Conservation (phyloP, 2,329 filamentous ascomycete species). For the Apiospora pterosperma region DNA sequence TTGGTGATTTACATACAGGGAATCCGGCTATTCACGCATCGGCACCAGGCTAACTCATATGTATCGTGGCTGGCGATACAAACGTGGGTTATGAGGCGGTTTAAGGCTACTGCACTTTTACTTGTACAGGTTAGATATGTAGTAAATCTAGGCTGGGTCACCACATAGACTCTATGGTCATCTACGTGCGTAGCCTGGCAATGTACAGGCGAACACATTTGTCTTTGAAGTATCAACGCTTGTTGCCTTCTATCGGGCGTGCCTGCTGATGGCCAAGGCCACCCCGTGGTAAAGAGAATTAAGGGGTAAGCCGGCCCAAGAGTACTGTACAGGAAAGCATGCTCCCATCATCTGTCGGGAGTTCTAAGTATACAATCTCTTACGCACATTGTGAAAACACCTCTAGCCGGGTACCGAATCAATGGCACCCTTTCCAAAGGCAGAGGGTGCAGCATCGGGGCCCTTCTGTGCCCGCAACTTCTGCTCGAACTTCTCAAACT, state of each 20-base stretch:
- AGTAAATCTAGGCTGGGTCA: too few relatives aligned
- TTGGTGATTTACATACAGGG: too few relatives aligned
- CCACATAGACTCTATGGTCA: too few relatives aligned
- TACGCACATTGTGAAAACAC: neutral
- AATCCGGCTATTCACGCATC: too few relatives aligned
- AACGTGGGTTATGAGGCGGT: too few relatives aligned
- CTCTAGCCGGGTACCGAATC: slow-evolving; percentile 33
- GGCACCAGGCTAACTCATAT: too few relatives aligned
- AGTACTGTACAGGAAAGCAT: neutral
- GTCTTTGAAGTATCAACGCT: neutral
- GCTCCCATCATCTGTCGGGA: neutral
- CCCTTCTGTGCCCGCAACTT: slow-evolving; percentile 60
- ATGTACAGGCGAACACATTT: too few relatives aligned
- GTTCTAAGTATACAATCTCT: neutral
- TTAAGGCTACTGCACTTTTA: too few relatives aligned
- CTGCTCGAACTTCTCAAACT: slow-evolving; percentile 95
- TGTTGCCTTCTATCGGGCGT: neutral
- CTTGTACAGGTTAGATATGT: too few relatives aligned
- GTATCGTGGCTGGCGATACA: too few relatives aligned
- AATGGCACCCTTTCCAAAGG: slow-evolving; percentile 30
- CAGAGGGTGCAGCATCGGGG: slow-evolving; percentile 31
- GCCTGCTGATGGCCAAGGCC: neutral
- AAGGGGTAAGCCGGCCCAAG: neutral
- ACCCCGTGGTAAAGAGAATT: too few relatives aligned
- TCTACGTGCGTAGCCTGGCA: too few relatives aligned